Evolutionary conservation across 192 early-diverging fungal genomes (phyloP), one percentile per base, ranked within the genome.

Genomic region (Coemansia biformis): DNA sequence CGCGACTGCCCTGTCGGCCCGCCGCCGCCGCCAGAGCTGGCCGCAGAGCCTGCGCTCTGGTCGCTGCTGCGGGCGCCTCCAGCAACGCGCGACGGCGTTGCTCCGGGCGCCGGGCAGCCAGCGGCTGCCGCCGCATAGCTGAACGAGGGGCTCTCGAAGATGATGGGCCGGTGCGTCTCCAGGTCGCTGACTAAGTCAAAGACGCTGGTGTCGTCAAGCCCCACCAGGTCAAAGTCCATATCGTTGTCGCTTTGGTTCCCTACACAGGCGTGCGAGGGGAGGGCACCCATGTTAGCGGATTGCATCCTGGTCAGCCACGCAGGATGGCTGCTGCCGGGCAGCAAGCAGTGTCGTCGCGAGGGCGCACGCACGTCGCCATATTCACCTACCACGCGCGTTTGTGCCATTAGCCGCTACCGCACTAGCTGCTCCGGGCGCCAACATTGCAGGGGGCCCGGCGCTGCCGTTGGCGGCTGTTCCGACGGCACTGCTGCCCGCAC

Each of bases 221-320:
- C 60, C 11, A 55, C 51, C 57, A 72, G 51, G 45, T 72, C 68
- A 48, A 72, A 72, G 9, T 72, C 68, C 13, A 43, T 48, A 10
- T 29, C 15, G 19, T 55, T 57, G 8, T 50, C 48, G 15, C 22
- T 26, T 14, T 28, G 38, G 18, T 48, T 8, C 14, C 29, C 46
- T 54, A 54, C 19, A 62, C 14, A n/a, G n/a, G n/a, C n/a, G n/a
- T n/a, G n/a, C n/a, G n/a, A n/a, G n/a, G n/a, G n/a, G n/a, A n/a
- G n/a, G n/a, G n/a, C n/a, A n/a, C n/a, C n/a, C n/a, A n/a, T n/a
- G n/a, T n/a, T n/a, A n/a, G n/a, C n/a, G n/a, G n/a, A n/a, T n/a
- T n/a, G n/a, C n/a, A n/a, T n/a, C n/a, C n/a, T 31, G 11, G 30
- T 11, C 30, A 31, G 30, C n/a, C n/a, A n/a, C n/a, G n/a, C n/a